These are phyloP conservation scores for Wickerhamiella nectarea DNA, from an alignment of 805 yeast species.

Conservation along the genomic window DNA sequence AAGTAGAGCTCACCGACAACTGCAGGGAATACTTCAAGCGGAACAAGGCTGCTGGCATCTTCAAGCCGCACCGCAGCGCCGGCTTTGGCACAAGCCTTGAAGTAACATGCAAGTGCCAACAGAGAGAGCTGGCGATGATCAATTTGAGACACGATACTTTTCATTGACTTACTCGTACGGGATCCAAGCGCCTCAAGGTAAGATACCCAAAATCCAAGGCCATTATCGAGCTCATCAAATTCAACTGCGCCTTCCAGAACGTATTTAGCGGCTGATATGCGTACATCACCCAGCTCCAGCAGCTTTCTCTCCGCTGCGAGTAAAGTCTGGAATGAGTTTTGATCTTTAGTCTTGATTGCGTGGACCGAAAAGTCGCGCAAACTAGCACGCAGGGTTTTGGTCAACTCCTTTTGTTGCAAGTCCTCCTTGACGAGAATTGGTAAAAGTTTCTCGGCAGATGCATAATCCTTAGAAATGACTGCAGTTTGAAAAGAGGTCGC, in stretches of 20 bases:
- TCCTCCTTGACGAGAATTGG: neutral
- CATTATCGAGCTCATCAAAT: slow-evolving; percentile 19
- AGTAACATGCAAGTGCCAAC: slow-evolving; percentile 25
- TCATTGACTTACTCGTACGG: slow-evolving; percentile 7
- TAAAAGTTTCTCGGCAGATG: neutral
- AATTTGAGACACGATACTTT: slow-evolving; percentile 13
- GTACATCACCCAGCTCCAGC: slow-evolving; percentile 8
- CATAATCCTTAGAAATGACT: neutral
- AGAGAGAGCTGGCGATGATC: slow-evolving; percentile 23
- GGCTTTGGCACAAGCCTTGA: slow-evolving; percentile 16
- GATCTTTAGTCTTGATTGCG: neutral
- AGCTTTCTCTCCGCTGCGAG: slow-evolving; percentile 1
- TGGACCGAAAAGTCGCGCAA: neutral
- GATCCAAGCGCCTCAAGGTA: slow-evolving; percentile 22
- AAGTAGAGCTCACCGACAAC: slow-evolving; percentile 8
- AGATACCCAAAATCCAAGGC: slow-evolving; percentile 25
- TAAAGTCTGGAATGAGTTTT: neutral
- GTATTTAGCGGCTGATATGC: slow-evolving; percentile 14
- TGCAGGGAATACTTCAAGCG: slow-evolving; percentile 20
- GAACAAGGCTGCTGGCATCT: slow-evolving; percentile 18
- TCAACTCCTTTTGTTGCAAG: neutral
- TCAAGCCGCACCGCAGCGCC: slow-evolving; percentile 17
- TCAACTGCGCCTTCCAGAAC: slow-evolving; percentile 19
- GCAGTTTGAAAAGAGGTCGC: slow-evolving; percentile 5
- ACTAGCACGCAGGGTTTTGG: neutral